Evolutionary conservation across 2,329 filamentous ascomycete species (phyloP).

Genomic region (Ophiostoma triangulosporum): DNA sequence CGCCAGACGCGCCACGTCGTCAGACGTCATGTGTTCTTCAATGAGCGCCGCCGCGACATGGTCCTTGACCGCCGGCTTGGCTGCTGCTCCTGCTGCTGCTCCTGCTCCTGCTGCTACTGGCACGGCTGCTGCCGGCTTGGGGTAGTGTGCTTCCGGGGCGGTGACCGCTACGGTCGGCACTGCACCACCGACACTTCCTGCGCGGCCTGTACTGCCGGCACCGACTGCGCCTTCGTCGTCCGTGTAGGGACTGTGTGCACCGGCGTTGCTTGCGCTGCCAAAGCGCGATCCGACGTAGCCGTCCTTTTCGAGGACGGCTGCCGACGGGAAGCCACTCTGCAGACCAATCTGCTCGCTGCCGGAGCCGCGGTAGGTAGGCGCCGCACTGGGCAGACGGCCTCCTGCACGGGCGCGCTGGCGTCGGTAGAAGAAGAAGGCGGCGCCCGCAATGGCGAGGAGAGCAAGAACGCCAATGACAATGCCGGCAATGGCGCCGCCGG

Average conservation of each 20-base stretch:
- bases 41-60: conserved; percentile 25
- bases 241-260: neutral
- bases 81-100: neutral
- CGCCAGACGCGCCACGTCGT: conserved; percentile 40
- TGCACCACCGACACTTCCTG: neutral
- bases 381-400: neutral
- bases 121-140: neutral
- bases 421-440: conserved; percentile 29
- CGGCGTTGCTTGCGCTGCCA: neutral
- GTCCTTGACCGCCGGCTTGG: neutral
- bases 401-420: conserved; percentile 22
- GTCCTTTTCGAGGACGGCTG: neutral
- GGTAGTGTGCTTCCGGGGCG: neutral
- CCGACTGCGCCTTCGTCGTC: neutral
- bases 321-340: neutral
- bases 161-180: neutral
- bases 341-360: neutral
- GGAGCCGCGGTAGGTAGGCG: neutral
- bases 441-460: conserved; percentile 24
- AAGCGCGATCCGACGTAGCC: neutral
- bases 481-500: conserved; percentile 32
- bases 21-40: conserved; percentile 47
- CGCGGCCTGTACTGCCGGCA: neutral
- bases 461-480: conserved; percentile 31
- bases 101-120: neutral